A percentile compares a stretch with the other conserved stretches of the same genome.
phyloP scores from a whole-genome alignment of 148 eudicot genomes.

The Fallopia convolvulus region DNA sequence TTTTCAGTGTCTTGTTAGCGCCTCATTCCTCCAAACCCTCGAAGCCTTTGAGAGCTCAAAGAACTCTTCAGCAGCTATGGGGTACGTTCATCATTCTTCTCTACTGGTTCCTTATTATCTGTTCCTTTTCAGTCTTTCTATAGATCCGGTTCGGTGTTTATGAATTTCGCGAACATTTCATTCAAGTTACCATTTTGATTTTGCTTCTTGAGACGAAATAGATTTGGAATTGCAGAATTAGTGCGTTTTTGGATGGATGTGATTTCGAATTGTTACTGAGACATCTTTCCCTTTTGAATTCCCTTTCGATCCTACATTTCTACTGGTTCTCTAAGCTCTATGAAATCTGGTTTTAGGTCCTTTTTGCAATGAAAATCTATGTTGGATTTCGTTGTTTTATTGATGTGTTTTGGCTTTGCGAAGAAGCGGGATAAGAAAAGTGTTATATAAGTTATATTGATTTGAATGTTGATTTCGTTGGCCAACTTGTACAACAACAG shows the following conservation, averaged over 20 bases:
- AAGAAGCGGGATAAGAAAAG: background rate
- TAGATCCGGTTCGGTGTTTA: background rate
- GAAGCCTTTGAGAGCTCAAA: background rate
- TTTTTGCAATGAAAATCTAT: background rate
- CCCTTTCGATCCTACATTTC: background rate
- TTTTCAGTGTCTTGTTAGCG: background rate
- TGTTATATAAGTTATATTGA: background rate
- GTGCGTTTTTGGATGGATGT: background rate
- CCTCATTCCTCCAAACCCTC: slow-evolving; percentile 6
- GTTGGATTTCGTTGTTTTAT: background rate
- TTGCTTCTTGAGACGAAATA: background rate
- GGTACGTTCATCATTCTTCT: background rate
- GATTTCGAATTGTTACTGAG: background rate
- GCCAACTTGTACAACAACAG: background rate
- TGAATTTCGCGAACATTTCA: background rate
- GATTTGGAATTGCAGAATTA: background rate
- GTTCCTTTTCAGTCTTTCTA: background rate
- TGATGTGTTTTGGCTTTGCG: background rate
- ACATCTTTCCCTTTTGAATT: background rate
- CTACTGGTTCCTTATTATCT: background rate
- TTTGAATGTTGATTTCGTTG: background rate
- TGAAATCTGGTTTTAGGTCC: background rate
- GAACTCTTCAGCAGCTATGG: slow-evolving; percentile 6
- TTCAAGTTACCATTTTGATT: background rate
- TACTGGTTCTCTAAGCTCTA: background rate